Evolutionary conservation across 768 basidiomycete genomes (phyloP), one percentile per base, ranked within the genome.

Genomic region (Suillus lakei): DNA sequence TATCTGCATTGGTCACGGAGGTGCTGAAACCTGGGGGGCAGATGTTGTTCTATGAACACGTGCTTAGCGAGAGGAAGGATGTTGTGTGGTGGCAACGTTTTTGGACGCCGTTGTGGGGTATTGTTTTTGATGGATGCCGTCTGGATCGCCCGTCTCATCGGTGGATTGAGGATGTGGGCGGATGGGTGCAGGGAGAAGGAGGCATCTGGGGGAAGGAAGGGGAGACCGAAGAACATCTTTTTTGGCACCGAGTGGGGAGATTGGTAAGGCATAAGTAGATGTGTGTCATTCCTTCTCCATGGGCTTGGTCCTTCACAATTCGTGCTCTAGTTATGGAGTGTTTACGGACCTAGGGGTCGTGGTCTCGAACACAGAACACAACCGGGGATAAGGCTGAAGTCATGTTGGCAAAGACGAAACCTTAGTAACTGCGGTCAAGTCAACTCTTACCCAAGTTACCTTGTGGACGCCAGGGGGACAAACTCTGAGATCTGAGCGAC

Each of bases 1-100:
- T 92, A 18, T 61, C 64, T 4, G 73, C 74, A 0, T 81, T 93
- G 18, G 79, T 83, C 4, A 72, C 77, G 5, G 82, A 86, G 12
- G 78, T 87, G 1, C 82, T 93, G 38, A 86, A 83, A 65, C 83
- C 90, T 0, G 88, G 90, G 0, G 92, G 92, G 0, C 80, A 83
- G 60, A 63, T 93, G 0, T 77, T 93, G 21, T 88, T 88, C 69
- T 88, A 86, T 66, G 92, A 93, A 73, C 92, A 93, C 66, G 89
- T 93, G 12, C 75, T 81, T 60, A 89, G 83, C 68, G 83, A 79
- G 1, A 73, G 76, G 0, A 61, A 69, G 8, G 86, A 89, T 66
- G 84, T 91, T 3, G 84, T 84, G 9, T 85, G 86, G 85, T 92
- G 91, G 90, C 92, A 93, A 74, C 66, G 79, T 0, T 82, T 91